Percentiles rank a stretch among this genome's conserved stretches.
Conservation (phyloP, 1,284 basidiomycete species). For the Hypsizygus ulmarius region DNA sequence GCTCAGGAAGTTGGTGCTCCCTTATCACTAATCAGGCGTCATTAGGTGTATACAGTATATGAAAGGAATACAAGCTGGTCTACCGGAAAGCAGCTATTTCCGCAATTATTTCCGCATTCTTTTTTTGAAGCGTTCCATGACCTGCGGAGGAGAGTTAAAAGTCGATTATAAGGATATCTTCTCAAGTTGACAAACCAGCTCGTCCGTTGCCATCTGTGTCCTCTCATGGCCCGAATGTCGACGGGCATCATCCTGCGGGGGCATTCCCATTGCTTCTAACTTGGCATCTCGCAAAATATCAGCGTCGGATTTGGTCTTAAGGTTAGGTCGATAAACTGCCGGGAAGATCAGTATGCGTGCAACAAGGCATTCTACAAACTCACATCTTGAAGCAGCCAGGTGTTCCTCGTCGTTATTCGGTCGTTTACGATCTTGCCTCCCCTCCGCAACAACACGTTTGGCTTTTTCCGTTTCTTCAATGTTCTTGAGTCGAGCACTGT, state of each 20-base stretch:
- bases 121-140: slow-evolving; percentile 87
- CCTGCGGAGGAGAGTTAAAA: slow-evolving; percentile 38
- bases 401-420: slow-evolving; percentile 70
- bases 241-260: slow-evolving; percentile 53
- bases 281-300: slow-evolving; percentile 85
- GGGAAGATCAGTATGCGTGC: slow-evolving; percentile 4
- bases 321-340: slow-evolving; percentile 79
- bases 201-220: slow-evolving; percentile 86
- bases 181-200: slow-evolving; percentile 55
- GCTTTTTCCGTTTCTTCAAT: slow-evolving; percentile 97
- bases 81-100: no score
- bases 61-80: slow-evolving; percentile 1
- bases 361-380: slow-evolving; percentile 28
- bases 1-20: slow-evolving; percentile 6
- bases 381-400: slow-evolving; percentile 82
- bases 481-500: slow-evolving; percentile 84
- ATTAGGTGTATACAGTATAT: neutral
- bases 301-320: slow-evolving; percentile 78
- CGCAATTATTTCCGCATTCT: slow-evolving; percentile 74
- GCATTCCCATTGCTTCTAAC: slow-evolving; percentile 76
- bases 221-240: slow-evolving; percentile 52
- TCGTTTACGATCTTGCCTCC: slow-evolving; percentile 56
- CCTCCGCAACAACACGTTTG: slow-evolving; percentile 80
- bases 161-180: slow-evolving; percentile 6
- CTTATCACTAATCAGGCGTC: neutral